Evolutionary conservation across 768 basidiomycete species (phyloP).

Genomic region (Suillus subluteus): DNA sequence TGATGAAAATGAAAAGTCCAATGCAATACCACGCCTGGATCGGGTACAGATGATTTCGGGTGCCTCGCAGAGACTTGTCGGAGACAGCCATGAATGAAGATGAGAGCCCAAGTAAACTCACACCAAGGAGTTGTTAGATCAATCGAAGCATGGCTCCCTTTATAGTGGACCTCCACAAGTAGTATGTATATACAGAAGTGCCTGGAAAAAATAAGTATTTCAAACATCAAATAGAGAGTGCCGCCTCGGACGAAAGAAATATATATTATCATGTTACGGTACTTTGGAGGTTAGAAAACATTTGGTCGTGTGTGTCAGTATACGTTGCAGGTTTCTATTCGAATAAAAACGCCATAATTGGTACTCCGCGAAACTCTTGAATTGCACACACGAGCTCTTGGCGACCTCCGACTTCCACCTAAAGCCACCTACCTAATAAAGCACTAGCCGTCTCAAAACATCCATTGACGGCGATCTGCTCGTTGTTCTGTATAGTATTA

Average conservation of each 20-base stretch:
- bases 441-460: not conserved
- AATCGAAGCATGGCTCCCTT: not conserved
- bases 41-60: slow-evolving; percentile 14
- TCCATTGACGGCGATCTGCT: not conserved
- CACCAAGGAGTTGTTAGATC: not conserved
- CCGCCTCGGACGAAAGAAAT: not conserved
- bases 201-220: slow-evolving; percentile 3
- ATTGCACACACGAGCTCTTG: not conserved
- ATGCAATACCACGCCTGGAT: slow-evolving; percentile 19
- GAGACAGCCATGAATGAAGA: slow-evolving; percentile 3
- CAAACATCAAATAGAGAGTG: not conserved
- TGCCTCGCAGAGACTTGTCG: slow-evolving; percentile 9
- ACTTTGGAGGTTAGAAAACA: not conserved
- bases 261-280: slow-evolving; percentile 24
- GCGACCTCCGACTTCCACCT: no score
- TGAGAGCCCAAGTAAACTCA: not conserved
- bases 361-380: not conserved
- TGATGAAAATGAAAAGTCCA: slow-evolving; percentile 17
- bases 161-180: not conserved
- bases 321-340: no score
- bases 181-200: not conserved
- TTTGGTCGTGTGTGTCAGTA: slow-evolving; percentile 24
- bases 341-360: not conserved
- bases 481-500: not conserved
- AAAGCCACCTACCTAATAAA: no score